Conservation (phyloP, 768 basidiomycete species). For the Tylopilus sp. region DNA sequence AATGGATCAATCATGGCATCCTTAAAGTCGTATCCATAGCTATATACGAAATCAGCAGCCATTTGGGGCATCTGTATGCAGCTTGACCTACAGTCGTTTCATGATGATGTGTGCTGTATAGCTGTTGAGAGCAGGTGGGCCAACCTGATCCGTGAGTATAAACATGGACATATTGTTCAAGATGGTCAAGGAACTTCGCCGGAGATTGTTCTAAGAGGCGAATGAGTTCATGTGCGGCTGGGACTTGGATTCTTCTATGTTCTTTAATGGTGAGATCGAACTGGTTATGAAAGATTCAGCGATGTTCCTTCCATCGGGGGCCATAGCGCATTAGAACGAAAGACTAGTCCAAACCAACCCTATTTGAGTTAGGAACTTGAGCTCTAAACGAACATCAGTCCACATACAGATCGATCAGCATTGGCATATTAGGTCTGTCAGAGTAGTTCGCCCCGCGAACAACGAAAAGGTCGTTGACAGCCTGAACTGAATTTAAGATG, state of each 20-base stretch:
- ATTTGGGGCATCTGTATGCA: not conserved
- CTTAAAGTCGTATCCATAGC: constrained; percentile 1
- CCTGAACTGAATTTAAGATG: constrained; percentile 1
- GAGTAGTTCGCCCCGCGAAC: constrained; percentile 1
- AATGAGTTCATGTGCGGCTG: not conserved
- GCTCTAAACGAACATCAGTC: not conserved
- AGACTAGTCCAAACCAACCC: constrained; percentile 5
- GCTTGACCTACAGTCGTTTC: constrained; percentile 1
- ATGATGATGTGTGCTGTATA: constrained; percentile 6
- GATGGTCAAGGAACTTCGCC: constrained; percentile 1
- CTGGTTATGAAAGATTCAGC: constrained; percentile 4
- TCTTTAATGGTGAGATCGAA: constrained; percentile 4
- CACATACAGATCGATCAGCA: constrained; percentile 4
- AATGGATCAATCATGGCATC: constrained; percentile 3
- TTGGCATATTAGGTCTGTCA: constrained; percentile 2
- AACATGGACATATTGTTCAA: not conserved
- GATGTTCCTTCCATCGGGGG: constrained; percentile 1
- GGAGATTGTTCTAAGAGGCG: not conserved
- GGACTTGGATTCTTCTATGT: constrained; percentile 1
- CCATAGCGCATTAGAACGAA: constrained; percentile 4
- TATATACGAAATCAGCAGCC: not conserved
- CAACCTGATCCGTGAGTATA: not conserved
- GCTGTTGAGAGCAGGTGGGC: not conserved
- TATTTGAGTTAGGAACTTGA: not conserved
- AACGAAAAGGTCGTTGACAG: constrained; percentile 3